A percentile compares a stretch with the other conserved stretches of the same genome.
phyloP scores from a whole-genome alignment of 371 early-diverging fungal genomes.

The Cokeromyces recurvatus region DNA sequence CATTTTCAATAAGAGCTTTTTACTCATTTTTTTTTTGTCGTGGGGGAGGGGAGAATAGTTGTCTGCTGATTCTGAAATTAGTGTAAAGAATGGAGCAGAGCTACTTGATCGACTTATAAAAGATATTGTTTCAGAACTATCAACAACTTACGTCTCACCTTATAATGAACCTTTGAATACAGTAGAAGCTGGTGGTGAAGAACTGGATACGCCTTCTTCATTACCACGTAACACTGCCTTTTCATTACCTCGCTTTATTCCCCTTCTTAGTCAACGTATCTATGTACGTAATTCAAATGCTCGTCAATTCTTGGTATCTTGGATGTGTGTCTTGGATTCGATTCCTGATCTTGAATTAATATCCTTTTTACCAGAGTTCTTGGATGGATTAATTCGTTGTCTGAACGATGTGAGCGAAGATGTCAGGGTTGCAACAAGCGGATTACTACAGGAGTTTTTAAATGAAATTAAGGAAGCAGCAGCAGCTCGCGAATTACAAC shows the following conservation, averaged over 20 bases:
- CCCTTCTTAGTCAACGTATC: slow-evolving; percentile 83
- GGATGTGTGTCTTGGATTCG: slow-evolving; percentile 85
- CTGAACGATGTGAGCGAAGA: slow-evolving; percentile 84
- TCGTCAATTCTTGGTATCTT: slow-evolving; percentile 86
- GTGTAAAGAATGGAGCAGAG: slow-evolving; percentile 87
- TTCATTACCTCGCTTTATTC: slow-evolving; percentile 84
- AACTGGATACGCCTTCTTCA: slow-evolving; percentile 20
- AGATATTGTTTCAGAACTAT: slow-evolving; percentile 88
- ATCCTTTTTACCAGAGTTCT: slow-evolving; percentile 79
- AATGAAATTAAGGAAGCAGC: slow-evolving; percentile 78
- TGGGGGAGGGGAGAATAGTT: no score
- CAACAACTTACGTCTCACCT: slow-evolving; percentile 57
- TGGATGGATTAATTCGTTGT: slow-evolving; percentile 83
- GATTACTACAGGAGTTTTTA: slow-evolving; percentile 70
- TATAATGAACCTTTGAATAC: slow-evolving; percentile 27
- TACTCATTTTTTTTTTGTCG: no score
- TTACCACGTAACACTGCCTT: slow-evolving; percentile 56
- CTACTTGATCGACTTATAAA: slow-evolving; percentile 85
- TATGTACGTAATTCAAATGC: slow-evolving; percentile 80
- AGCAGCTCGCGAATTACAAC: slow-evolving; percentile 36
- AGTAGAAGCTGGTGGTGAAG: slow-evolving; percentile 19
- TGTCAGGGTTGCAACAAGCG: slow-evolving; percentile 68
- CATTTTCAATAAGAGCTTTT: no score
- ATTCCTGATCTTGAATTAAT: slow-evolving; percentile 90
- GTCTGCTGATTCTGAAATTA: slow-evolving; percentile 77